A percentile compares a stretch with the other conserved stretches of the same genome.
Conservation (phyloP, 2,329 filamentous ascomycete genomes). For the Venturia oleaginea region DNA sequence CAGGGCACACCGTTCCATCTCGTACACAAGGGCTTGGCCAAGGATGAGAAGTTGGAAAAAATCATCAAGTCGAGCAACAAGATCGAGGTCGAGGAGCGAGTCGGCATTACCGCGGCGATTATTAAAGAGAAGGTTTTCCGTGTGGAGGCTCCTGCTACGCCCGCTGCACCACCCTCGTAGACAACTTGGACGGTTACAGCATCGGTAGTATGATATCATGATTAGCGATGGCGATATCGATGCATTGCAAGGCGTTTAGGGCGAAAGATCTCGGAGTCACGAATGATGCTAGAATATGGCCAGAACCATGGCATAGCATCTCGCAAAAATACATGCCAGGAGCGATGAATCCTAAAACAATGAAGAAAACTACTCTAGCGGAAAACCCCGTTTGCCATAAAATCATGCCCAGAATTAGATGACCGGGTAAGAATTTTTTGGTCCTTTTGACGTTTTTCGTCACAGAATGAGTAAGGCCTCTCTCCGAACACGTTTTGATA, state of each 20-base stretch:
- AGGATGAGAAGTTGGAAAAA: constrained; percentile 47
- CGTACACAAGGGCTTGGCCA: constrained; percentile 18
- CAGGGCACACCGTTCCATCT: constrained; percentile 17
- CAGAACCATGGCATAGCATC: background rate
- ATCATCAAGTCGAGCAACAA: constrained; percentile 51
- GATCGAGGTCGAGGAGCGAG: constrained; percentile 53
- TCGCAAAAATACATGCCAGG: background rate
- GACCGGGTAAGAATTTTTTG: too few species aligned
- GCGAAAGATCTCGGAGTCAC: background rate
- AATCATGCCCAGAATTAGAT: too few species aligned
- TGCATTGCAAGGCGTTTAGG: constrained; percentile 1
- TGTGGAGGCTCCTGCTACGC: background rate
- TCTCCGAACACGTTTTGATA: too few species aligned
- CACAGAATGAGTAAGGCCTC: too few species aligned
- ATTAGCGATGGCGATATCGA: constrained; percentile 5
- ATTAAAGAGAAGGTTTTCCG: constrained; percentile 55
- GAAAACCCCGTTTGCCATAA: background rate
- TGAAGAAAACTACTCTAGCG: background rate
- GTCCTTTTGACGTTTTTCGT: too few species aligned
- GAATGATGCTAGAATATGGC: background rate
- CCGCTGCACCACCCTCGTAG: background rate
- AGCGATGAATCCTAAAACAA: background rate
- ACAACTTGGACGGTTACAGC: background rate
- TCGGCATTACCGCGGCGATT: constrained; percentile 52
- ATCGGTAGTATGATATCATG: background rate